Evolutionary conservation across 441 rosid species (phyloP).

Genomic region (Pelargonium citronellum): DNA sequence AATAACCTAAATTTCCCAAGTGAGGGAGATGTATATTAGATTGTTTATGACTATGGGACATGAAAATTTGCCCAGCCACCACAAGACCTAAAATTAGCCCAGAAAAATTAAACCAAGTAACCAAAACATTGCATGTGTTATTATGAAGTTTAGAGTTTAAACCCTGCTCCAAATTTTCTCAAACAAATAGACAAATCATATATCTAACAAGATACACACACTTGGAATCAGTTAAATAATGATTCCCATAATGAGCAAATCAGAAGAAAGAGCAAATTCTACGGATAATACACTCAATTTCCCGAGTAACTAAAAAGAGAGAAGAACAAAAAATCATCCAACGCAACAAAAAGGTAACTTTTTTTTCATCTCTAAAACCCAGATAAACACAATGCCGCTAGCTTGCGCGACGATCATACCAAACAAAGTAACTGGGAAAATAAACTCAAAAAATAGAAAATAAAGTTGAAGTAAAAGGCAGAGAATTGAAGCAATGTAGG

Average conservation of each 20-base stretch:
- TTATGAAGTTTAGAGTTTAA: neutral
- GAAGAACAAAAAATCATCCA: no score
- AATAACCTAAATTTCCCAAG: neutral
- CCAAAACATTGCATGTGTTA: neutral
- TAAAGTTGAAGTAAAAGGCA: neutral
- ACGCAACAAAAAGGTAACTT: conserved; percentile 1
- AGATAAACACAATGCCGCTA: neutral
- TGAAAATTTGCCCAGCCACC: neutral
- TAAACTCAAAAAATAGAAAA: neutral
- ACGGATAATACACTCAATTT: neutral
- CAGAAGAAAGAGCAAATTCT: conserved; percentile 1
- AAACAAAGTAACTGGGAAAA: neutral
- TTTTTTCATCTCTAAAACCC: neutral
- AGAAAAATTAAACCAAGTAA: neutral
- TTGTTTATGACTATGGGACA: neutral
- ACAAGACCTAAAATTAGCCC: neutral
- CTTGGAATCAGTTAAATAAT: no score
- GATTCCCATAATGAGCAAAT: neutral
- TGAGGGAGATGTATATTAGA: neutral
- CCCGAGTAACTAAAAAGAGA: neutral
- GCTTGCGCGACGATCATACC: neutral
- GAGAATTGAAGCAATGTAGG: neutral
- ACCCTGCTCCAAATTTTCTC: neutral
- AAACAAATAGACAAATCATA: neutral
- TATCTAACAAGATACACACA: neutral